Conservation (phyloP, 1,284 basidiomycete species). For the Xerocomus nothofagi region DNA sequence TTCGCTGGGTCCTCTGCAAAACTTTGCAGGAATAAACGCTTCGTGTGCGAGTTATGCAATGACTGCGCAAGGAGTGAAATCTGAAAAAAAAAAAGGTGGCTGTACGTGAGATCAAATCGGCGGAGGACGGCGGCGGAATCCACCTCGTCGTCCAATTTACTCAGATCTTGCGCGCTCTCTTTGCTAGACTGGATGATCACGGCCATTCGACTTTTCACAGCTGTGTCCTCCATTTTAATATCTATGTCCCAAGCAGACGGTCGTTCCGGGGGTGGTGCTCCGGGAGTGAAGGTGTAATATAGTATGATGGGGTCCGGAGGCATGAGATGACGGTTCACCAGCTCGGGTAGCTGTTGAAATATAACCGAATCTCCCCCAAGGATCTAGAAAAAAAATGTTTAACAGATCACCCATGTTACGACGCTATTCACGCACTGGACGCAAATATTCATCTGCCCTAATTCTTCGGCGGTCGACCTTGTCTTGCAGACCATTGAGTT, state of each 20-base stretch:
- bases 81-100: slow-evolving; percentile 43
- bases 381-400: slow-evolving; percentile 45
- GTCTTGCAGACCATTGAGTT: slow-evolving; percentile 84
- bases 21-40: slow-evolving; percentile 81
- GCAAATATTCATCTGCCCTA: slow-evolving; percentile 72
- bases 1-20: slow-evolving; percentile 80
- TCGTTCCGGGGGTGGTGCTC: slow-evolving; percentile 56
- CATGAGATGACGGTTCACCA: slow-evolving; percentile 78
- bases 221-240: slow-evolving; percentile 83
- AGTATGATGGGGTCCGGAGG: slow-evolving; percentile 84
- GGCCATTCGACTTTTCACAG: slow-evolving; percentile 74
- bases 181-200: slow-evolving; percentile 74
- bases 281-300: slow-evolving; percentile 73
- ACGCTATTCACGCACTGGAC: slow-evolving; percentile 46
- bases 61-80: slow-evolving; percentile 79
- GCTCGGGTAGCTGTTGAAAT: slow-evolving; percentile 85
- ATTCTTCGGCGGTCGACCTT: slow-evolving; percentile 84
- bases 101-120: slow-evolving; percentile 16
- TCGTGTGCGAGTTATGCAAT: slow-evolving; percentile 82
- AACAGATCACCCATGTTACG: background rate
- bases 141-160: slow-evolving; percentile 87
- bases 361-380: slow-evolving; percentile 63
- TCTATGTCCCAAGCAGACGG: slow-evolving; percentile 86
- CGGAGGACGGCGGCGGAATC: slow-evolving; percentile 11
- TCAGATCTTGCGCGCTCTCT: slow-evolving; percentile 66